Evolutionary conservation across 2,329 filamentous ascomycete genomes (phyloP), one percentile per base, ranked within the genome.

Genomic region (Byssothecium circinans): DNA sequence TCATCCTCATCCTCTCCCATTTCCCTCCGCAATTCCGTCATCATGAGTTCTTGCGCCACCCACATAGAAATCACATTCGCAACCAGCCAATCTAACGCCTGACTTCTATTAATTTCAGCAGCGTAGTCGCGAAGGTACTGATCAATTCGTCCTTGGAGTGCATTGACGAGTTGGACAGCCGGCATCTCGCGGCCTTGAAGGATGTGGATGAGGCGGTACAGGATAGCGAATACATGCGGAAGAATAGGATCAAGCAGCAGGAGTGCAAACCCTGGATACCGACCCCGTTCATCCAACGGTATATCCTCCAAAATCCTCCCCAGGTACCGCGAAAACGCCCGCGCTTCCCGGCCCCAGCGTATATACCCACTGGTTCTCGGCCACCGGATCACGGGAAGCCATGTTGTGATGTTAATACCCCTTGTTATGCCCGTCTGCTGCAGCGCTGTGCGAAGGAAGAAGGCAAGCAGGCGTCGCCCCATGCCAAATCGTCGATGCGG

Each of bases 1-100:
- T 27, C 25, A 27, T 27, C 6, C 25, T 27, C 25, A 8, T 8
- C 4, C 27, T 32, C 20, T 3, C 30, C 30, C 19, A 20, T 43
- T 18, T n/a, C 20, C 1, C 8, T 14, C 6, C 41, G n/a, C 5
- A 46, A 18, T 5, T 30, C 7, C 5, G 44, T 46, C 19, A 36
- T 36, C 8, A 41, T 22, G 2, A 46, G 20, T 30, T 46, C 44
- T 15, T 46, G 44, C 30, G 44, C 22, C 12, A 41, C 22, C 44
- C 44, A 46, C n/a, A 36, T 15, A 30, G 35, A 30, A 3, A 46
- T 29, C 11, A 33, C 27, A n/a, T 11, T 19, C 5, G 38, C 12
- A 5, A 33, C 15, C 12, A 46, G 20, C 3, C n/a, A 11, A 2
- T 12, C 29, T 12, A 32, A 32, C 6, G 14, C 29, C 12, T 5